Conservation (phyloP, 1,284 basidiomycete species). For the Phylloboletellus chloephorus region DNA sequence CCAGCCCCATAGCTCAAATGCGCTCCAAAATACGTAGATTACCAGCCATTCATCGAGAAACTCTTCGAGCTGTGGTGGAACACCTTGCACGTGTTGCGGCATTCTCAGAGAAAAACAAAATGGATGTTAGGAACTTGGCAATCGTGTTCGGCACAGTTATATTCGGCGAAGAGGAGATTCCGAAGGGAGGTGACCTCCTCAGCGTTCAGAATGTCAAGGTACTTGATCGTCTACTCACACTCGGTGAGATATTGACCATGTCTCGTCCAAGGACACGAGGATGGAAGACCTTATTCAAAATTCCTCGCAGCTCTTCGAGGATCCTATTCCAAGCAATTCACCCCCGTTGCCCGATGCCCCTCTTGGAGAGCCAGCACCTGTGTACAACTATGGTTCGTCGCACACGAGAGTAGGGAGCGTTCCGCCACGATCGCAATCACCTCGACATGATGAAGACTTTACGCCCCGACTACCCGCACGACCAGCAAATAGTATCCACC, state of each 20-base stretch:
- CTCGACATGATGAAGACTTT: constrained; percentile 55
- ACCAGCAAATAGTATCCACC: constrained; percentile 72
- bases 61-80: constrained; percentile 81
- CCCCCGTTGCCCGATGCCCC: constrained; percentile 68
- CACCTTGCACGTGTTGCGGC: constrained; percentile 79
- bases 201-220: constrained; percentile 73
- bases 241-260: constrained; percentile 3
- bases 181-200: constrained; percentile 68
- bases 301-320: constrained; percentile 58
- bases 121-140: constrained; percentile 87
- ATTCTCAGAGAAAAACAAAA: constrained; percentile 79
- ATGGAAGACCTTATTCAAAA: constrained; percentile 85
- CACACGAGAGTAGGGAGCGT: constrained; percentile 56
- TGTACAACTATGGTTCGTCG: constrained; percentile 60
- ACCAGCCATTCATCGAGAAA: constrained; percentile 84
- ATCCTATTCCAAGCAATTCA: constrained; percentile 37
- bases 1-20: constrained; percentile 67
- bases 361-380: constrained; percentile 48
- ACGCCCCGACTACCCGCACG: constrained; percentile 61
- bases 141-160: constrained; percentile 83
- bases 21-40: constrained; percentile 80
- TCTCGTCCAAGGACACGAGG: constrained; percentile 61
- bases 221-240: neutral
- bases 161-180: constrained; percentile 85
- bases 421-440: constrained; percentile 28